These are phyloP conservation scores for Venturia pyrina DNA, from an alignment of 2,329 filamentous ascomycete genomes.

Conservation along the genomic window DNA sequence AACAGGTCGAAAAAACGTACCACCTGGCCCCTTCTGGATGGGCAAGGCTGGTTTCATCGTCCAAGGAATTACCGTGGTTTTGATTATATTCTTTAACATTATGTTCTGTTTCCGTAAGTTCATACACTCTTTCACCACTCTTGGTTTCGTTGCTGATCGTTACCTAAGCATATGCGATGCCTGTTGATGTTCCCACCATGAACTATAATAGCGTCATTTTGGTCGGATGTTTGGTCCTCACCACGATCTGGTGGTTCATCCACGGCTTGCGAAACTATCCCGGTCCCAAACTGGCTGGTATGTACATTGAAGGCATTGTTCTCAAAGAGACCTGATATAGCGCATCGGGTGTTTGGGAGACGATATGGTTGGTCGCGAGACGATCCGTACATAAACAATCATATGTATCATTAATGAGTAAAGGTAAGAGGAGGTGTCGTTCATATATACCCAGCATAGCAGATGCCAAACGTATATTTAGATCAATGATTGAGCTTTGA, in stretches of 20 bases:
- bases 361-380: not conserved
- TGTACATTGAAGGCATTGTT: constrained; percentile 26
- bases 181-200: constrained; percentile 34
- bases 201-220: constrained; percentile 48
- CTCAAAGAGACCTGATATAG: not conserved
- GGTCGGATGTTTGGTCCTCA: constrained; percentile 38
- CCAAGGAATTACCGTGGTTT: constrained; percentile 40
- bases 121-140: not conserved
- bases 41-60: constrained; percentile 40
- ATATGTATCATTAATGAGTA: not conserved
- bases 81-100: constrained; percentile 47
- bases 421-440: not conserved
- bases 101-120: constrained; percentile 50
- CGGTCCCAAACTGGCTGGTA: constrained; percentile 38
- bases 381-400: not conserved
- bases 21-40: constrained; percentile 44
- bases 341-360: not conserved
- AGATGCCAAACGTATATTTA: not conserved
- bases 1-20: constrained; percentile 42
- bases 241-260: constrained; percentile 40
- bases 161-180: constrained; percentile 33
- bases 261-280: constrained; percentile 40
- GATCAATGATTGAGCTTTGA: not conserved
- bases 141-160: not conserved
- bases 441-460: constrained; percentile 1